phyloP scores from a whole-genome alignment of 306 rosid species.

The Quercus engelmannii region DNA sequence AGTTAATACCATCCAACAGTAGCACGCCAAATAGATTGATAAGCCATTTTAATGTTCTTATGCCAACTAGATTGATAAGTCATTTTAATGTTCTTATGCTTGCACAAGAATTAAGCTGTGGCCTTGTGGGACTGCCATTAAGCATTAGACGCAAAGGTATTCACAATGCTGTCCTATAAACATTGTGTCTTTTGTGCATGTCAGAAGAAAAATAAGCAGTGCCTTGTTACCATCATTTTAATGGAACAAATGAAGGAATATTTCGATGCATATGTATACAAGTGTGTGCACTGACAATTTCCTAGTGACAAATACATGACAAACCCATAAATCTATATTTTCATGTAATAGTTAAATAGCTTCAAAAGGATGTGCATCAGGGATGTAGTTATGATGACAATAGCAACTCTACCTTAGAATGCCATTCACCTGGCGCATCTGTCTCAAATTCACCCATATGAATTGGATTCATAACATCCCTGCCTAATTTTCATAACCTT shows the following conservation, averaged over 20 bases:
- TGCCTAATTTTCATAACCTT: neutral
- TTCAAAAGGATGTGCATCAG: neutral
- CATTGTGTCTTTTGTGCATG: neutral
- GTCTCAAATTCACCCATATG: neutral
- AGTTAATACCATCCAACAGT: neutral
- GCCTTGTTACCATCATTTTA: neutral
- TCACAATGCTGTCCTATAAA: neutral
- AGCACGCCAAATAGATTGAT: neutral
- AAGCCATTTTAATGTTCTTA: neutral
- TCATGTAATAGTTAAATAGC: neutral
- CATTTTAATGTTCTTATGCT: neutral
- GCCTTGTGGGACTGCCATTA: neutral
- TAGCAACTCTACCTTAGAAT: neutral
- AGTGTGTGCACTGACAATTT: neutral
- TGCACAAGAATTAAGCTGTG: neutral
- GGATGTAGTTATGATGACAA: neutral
- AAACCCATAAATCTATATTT: neutral
- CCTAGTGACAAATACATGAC: neutral
- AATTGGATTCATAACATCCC: neutral
- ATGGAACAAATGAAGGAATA: neutral
- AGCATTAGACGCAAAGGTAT: neutral
- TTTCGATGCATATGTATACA: neutral
- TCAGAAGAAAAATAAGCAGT: neutral
- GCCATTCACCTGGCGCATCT: neutral
- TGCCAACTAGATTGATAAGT: neutral